A percentile compares a stretch with the other conserved stretches of the same genome.
phyloP scores from a whole-genome alignment of 2,329 filamentous ascomycete species.

The Colletotrichum musae region DNA sequence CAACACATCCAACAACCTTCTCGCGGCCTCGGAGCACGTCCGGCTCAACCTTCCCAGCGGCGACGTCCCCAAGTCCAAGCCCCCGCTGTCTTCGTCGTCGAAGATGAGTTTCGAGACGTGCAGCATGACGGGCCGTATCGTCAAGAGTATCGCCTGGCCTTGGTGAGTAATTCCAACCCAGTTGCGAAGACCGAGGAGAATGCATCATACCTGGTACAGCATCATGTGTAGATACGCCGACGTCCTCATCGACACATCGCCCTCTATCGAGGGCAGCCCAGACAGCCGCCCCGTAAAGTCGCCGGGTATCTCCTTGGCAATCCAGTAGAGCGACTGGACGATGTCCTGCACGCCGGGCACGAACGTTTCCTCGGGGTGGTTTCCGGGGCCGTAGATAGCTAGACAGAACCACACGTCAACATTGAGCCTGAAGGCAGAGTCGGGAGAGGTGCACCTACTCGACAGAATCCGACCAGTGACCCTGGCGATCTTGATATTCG shows the following conservation, averaged over 20 bases:
- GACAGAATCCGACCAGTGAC: conserved; percentile 32
- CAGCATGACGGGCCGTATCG: conserved; percentile 36
- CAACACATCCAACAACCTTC: conserved; percentile 28
- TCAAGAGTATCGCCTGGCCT: conserved; percentile 43
- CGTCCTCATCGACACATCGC: conserved; percentile 48
- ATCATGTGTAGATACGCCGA: conserved; percentile 51
- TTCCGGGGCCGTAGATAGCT: conserved; percentile 50
- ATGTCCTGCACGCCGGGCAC: conserved; percentile 51
- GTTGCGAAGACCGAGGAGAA: too few relatives aligned
- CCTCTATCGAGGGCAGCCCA: conserved; percentile 30
- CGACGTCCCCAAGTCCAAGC: neutral
- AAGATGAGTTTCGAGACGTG: conserved; percentile 37
- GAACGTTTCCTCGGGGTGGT: conserved; percentile 48
- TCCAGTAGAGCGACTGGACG: conserved; percentile 44
- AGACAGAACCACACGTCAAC: conserved; percentile 28
- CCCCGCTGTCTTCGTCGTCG: conserved; percentile 10
- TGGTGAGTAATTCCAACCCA: too few relatives aligned
- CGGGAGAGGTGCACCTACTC: neutral
- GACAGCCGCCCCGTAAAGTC: conserved; percentile 44
- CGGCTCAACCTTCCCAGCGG: conserved; percentile 23
- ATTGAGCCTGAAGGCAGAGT: too few relatives aligned
- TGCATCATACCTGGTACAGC: conserved; percentile 48
- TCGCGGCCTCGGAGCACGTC: conserved; percentile 37
- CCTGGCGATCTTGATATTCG: conserved; percentile 35
- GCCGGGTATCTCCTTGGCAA: conserved; percentile 42